These are phyloP conservation scores for Yarrowia sp. DNA, from an alignment of 805 yeast genomes.

Conservation along the genomic window DNA sequence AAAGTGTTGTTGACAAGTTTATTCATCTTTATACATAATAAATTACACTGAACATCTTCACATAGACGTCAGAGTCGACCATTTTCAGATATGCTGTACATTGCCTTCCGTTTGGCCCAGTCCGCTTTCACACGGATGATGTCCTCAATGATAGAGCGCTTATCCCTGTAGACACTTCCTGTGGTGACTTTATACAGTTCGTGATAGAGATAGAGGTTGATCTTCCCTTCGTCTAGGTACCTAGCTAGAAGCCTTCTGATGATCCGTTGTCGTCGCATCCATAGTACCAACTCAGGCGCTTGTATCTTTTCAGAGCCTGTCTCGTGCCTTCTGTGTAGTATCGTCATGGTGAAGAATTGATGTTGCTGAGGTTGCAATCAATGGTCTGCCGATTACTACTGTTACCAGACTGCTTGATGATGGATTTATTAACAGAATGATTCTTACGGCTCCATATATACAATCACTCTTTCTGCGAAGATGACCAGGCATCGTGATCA, in stretches of 20 bases:
- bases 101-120: background rate
- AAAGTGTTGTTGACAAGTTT: too few species aligned
- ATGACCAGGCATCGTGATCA: background rate
- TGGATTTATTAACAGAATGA: too few species aligned
- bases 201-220: slow-evolving; percentile 99
- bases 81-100: too few species aligned
- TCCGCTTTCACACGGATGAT: background rate
- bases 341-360: too few species aligned
- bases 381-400: too few species aligned
- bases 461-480: slow-evolving; percentile 48
- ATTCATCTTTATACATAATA: too few species aligned
- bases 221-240: slow-evolving; percentile 99
- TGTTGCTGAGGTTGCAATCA: too few species aligned
- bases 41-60: too few species aligned
- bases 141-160: slow-evolving; percentile 96
- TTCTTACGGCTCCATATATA: too few species aligned
- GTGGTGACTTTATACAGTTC: slow-evolving; percentile 94
- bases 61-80: too few species aligned
- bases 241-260: slow-evolving; percentile 97
- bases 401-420: too few species aligned
- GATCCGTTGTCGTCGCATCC: slow-evolving; percentile 99
- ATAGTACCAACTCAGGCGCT: slow-evolving; percentile 92
- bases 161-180: slow-evolving; percentile 99
- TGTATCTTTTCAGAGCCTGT: too few species aligned
- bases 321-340: background rate